These are phyloP conservation scores for Botrytis galanthina DNA, from an alignment of 2,329 filamentous ascomycete species.

Conservation along the genomic window DNA sequence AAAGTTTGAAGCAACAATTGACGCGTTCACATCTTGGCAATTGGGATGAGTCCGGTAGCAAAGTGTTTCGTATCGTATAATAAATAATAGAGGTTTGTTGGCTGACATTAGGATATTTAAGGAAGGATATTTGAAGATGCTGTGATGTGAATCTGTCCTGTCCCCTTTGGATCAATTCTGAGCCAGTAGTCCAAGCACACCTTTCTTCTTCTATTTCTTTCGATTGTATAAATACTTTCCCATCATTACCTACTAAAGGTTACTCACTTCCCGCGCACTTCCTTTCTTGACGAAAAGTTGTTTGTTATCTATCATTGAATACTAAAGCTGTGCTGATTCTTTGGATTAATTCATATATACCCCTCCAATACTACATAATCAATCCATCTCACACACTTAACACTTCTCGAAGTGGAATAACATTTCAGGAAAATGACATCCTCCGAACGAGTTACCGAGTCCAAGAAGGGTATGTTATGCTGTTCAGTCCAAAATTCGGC, in stretches of 20 bases:
- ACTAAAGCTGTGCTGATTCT: neutral
- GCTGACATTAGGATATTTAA: neutral
- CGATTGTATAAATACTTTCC: neutral
- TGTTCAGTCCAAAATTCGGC: neutral
- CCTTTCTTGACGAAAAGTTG: neutral
- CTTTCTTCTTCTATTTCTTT: neutral
- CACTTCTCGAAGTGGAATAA: neutral
- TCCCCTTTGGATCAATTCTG: too few relatives aligned
- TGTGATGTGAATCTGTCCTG: neutral
- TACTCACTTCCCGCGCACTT: neutral
- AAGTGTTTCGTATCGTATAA: neutral
- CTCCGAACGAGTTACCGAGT: conserved; percentile 33
- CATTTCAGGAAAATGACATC: conserved; percentile 19
- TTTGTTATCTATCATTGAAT: neutral
- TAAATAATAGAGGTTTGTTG: neutral
- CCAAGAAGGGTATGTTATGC: conserved; percentile 32
- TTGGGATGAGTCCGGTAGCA: neutral
- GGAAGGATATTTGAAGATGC: neutral
- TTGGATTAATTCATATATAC: neutral
- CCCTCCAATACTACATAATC: neutral
- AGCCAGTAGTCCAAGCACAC: neutral
- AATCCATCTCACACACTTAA: neutral
- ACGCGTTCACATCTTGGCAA: neutral
- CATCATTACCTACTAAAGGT: neutral
- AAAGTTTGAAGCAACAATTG: neutral